phyloP scores from a whole-genome alignment of 305 asterid species.

The Solanum hybrid region DNA sequence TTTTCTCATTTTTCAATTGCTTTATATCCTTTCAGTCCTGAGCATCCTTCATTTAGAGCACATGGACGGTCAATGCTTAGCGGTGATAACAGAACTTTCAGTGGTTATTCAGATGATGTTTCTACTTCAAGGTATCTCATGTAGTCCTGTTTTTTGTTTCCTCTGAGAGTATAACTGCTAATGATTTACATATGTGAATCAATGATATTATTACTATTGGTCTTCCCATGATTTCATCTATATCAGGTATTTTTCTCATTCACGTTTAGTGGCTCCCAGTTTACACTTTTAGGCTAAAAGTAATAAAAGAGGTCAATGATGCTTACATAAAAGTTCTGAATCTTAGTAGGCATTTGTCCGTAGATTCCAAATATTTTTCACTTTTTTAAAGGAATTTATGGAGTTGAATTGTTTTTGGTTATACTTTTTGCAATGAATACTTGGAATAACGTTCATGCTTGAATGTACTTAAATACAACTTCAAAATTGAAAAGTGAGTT shows the following conservation, averaged over 20 bases:
- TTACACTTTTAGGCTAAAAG: background rate
- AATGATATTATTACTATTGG: background rate
- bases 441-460: background rate
- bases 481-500: background rate
- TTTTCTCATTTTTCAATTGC: conserved; percentile 16
- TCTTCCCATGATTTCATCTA: background rate
- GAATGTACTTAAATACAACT: background rate
- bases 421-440: background rate
- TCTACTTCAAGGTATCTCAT: conserved; percentile 60
- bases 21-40: conserved; percentile 57
- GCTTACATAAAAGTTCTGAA: background rate
- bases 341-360: background rate
- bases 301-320: background rate
- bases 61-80: conserved; percentile 91
- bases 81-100: conserved; percentile 62
- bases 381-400: background rate
- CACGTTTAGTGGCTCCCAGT: background rate
- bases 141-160: background rate
- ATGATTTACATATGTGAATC: background rate
- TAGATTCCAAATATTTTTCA: background rate
- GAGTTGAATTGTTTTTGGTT: background rate
- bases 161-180: background rate
- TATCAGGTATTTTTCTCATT: background rate
- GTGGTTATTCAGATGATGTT: conserved; percentile 52
- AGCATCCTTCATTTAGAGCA: conserved; percentile 81